These are phyloP conservation scores for Penicillium sumatraense DNA, from an alignment of 2,329 filamentous ascomycete species.

Conservation along the genomic window DNA sequence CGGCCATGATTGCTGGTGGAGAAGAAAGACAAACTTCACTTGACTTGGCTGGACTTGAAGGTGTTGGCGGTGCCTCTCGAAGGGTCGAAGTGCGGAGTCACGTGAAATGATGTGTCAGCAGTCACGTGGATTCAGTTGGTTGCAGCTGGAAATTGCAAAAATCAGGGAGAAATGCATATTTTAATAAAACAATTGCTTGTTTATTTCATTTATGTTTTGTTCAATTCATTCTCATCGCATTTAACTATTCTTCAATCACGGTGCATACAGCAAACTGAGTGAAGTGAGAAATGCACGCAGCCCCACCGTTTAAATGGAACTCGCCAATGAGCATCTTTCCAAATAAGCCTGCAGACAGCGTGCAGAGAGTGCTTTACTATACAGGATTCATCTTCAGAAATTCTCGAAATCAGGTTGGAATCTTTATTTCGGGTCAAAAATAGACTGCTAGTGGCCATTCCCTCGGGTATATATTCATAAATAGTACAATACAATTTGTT, in stretches of 20 bases:
- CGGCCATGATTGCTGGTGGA: slow-evolving; percentile 51
- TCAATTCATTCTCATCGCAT: too few species aligned
- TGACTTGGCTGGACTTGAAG: background rate
- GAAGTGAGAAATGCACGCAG: background rate
- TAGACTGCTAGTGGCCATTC: background rate
- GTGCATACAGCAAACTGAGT: too few species aligned
- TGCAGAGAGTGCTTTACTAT: background rate
- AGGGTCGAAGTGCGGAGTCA: background rate
- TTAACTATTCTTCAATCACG: too few species aligned
- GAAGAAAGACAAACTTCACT: background rate
- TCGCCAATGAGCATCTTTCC: background rate
- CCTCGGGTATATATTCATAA: background rate
- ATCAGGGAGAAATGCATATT: too few species aligned
- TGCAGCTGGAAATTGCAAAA: too few species aligned
- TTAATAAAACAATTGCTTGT: too few species aligned
- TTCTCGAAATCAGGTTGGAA: background rate
- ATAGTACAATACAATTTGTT: background rate
- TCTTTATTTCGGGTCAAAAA: background rate
- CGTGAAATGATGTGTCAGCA: background rate
- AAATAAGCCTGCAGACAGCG: background rate
- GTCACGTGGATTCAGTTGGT: background rate
- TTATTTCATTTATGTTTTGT: too few species aligned
- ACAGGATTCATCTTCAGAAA: background rate
- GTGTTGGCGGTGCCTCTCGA: background rate
- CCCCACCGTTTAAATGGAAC: background rate